A percentile compares a stretch with the other conserved stretches of the same genome.
Conservation (phyloP, 2,329 filamentous ascomycete species). For the Colletotrichum sp. region DNA sequence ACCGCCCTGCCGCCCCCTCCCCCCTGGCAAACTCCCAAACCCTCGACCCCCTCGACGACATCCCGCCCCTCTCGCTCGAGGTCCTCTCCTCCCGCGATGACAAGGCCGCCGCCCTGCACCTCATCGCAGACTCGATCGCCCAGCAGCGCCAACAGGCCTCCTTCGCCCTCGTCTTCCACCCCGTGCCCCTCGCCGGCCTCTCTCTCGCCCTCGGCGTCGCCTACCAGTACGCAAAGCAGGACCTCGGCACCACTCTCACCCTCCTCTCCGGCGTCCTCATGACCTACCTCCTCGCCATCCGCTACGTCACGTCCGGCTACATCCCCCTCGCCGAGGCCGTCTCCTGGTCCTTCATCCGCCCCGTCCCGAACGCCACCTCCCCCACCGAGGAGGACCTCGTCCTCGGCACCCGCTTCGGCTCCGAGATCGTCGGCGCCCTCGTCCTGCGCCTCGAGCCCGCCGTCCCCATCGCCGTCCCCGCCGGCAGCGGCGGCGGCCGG, state of each 20-base stretch:
- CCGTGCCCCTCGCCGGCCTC: constrained; percentile 56
- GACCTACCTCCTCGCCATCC: constrained; percentile 65
- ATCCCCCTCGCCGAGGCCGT: constrained; percentile 65
- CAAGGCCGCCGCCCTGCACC: constrained; percentile 69
- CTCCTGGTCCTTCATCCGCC: constrained; percentile 66
- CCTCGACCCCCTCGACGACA: constrained; percentile 48
- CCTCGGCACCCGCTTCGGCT: constrained; percentile 71
- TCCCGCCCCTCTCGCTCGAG: constrained; percentile 70
- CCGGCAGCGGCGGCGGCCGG: constrained; percentile 29
- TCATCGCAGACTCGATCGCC: constrained; percentile 82
- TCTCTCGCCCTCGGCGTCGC: constrained; percentile 45
- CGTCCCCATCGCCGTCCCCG: constrained; percentile 23
- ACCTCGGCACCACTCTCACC: constrained; percentile 60
- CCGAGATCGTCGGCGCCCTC: constrained; percentile 72
- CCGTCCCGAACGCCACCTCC: constrained; percentile 30
- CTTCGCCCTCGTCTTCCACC: constrained; percentile 67
- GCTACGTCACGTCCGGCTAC: constrained; percentile 67
- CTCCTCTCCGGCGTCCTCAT: constrained; percentile 67
- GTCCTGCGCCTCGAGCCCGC: constrained; percentile 68
- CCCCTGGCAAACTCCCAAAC: constrained; percentile 44
- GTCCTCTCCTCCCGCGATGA: constrained; percentile 60
- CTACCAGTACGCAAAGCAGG: constrained; percentile 51
- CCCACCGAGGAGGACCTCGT: constrained; percentile 56
- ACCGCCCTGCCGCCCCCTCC: constrained; percentile 39
- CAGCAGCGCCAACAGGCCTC: constrained; percentile 78